phyloP scores from a whole-genome alignment of 768 basidiomycete genomes.

The Macrocybe gigantea region DNA sequence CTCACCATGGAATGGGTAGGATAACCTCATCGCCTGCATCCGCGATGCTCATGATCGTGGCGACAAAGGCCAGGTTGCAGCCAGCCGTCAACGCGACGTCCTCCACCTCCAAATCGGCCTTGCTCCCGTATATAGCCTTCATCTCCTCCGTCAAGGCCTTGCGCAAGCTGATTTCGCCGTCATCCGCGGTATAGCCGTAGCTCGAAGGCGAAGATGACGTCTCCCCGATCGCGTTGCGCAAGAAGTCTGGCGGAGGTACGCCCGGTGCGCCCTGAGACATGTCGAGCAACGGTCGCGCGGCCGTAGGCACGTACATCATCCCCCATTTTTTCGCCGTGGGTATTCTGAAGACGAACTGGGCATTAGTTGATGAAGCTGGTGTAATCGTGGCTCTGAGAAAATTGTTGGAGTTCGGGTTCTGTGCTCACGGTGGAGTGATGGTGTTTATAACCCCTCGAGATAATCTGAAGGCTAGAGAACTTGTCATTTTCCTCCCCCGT shows the following conservation, averaged over 20 bases:
- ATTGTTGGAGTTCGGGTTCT: too few relatives aligned
- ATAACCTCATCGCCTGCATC: slow-evolving; percentile 67
- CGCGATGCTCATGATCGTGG: slow-evolving; percentile 57
- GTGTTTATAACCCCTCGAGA: too few relatives aligned
- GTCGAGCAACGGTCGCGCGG: slow-evolving; percentile 48
- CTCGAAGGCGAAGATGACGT: slow-evolving; percentile 35
- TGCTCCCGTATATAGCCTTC: slow-evolving; percentile 46
- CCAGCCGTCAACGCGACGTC: slow-evolving; percentile 70
- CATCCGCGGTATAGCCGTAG: slow-evolving; percentile 53
- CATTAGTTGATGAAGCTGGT: neutral
- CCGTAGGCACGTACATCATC: slow-evolving; percentile 31
- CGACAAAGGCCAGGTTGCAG: slow-evolving; percentile 69
- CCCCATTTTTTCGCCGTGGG: slow-evolving; percentile 57
- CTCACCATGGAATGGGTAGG: slow-evolving; percentile 64
- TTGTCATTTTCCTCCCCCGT: too few relatives aligned
- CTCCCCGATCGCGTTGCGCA: slow-evolving; percentile 43
- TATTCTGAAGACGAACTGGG: slow-evolving; percentile 31
- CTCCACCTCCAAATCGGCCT: slow-evolving; percentile 39
- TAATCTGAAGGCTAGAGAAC: too few relatives aligned
- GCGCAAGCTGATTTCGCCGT: slow-evolving; percentile 52
- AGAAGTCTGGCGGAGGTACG: slow-evolving; percentile 45
- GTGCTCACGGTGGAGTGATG: too few relatives aligned
- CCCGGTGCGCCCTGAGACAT: slow-evolving; percentile 78
- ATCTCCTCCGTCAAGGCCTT: slow-evolving; percentile 55
- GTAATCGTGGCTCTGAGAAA: neutral